These are phyloP conservation scores for Xylariaceae sp. DNA, from an alignment of 2,329 filamentous ascomycete species.

Conservation along the genomic window DNA sequence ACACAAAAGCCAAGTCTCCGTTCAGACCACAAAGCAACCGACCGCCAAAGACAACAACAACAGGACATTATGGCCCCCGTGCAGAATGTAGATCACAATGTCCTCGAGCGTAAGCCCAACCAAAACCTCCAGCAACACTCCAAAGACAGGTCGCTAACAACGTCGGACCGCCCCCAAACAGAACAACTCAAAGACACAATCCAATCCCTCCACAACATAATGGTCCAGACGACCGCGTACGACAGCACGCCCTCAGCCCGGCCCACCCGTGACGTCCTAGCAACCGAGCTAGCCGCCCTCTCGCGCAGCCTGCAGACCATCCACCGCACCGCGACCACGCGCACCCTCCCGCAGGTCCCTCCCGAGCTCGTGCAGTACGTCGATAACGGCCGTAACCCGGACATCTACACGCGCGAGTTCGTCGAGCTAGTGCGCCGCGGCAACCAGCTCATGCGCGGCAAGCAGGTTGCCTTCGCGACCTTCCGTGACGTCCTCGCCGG, in stretches of 20 bases:
- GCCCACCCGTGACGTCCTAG: conserved; percentile 53
- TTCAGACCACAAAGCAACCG: background rate
- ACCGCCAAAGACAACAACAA: background rate
- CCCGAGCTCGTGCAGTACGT: conserved; percentile 65
- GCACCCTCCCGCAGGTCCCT: conserved; percentile 50
- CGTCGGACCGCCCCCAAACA: conserved; percentile 9
- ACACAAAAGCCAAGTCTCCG: background rate
- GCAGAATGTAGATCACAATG: conserved; percentile 13
- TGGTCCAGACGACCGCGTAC: conserved; percentile 59
- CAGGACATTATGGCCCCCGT: conserved; percentile 17
- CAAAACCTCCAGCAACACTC: background rate
- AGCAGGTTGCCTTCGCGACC: conserved; percentile 55
- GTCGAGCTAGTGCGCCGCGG: conserved; percentile 62
- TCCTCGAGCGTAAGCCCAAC: conserved; percentile 19
- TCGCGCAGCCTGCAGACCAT: conserved; percentile 39
- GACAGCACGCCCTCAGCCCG: conserved; percentile 37
- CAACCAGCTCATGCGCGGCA: conserved; percentile 65
- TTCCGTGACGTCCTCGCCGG: conserved; percentile 61
- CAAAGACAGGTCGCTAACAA: background rate
- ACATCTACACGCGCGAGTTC: conserved; percentile 71
- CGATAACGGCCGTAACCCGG: conserved; percentile 66
- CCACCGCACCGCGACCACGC: conserved; percentile 40
- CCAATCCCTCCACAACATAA: conserved; percentile 35
- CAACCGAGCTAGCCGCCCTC: conserved; percentile 47
- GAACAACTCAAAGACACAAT: conserved; percentile 36